Base-by-base conservation (phyloP, 192 early-diverging fungal species). In the Radiomyces spectabilis region DNA sequence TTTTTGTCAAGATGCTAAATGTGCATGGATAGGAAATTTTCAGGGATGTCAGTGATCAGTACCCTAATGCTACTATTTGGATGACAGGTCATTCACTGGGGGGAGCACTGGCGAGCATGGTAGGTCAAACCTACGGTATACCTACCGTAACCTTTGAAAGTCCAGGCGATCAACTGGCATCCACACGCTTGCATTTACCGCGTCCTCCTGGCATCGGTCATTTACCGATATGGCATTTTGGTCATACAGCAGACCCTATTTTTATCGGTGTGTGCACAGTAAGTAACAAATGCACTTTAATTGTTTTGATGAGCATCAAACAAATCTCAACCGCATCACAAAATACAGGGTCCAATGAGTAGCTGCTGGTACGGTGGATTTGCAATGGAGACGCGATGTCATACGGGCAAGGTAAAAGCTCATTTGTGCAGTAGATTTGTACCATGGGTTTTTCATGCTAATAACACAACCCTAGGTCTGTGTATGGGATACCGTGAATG, bases 241-340 rank as follows among this genome's bases (percentile, higher is more conserved):
- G 93, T 3, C 84, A 98, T 70, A 85, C 82, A 2, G 86, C 85
- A 2, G 95, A 98, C 69, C 93, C 94, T 8, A 84, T 98, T 22
- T 98, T 81, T 66, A 74, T 86, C 55, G 95, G 95, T 24, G 74
- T 80, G 22, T 98, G 95, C 59, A 74, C 72, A 9, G 62, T 57
- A 42, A 49, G 62, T 51, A 6, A 19, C 2, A 2, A 5, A 19
- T 51, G 5, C 40, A 12, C 6, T 5, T 31, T 45, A 21, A 10
- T 45, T 30, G 9, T 45, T 34, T 29, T 26, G 19, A 88, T 59
- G 90, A 85, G 53, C 83, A 81, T n/a, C 40, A 80, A 73, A 18
- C 82, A 77, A 1, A 88, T 88, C 55, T 86, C 85, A 12, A 64
- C 88, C 55, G 87, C 90, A 61, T 81, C 79, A 26, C 13, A 41